These are phyloP conservation scores for Aristolochia contorta DNA, from an alignment of 164 flowering plant genomes.

Conservation along the genomic window DNA sequence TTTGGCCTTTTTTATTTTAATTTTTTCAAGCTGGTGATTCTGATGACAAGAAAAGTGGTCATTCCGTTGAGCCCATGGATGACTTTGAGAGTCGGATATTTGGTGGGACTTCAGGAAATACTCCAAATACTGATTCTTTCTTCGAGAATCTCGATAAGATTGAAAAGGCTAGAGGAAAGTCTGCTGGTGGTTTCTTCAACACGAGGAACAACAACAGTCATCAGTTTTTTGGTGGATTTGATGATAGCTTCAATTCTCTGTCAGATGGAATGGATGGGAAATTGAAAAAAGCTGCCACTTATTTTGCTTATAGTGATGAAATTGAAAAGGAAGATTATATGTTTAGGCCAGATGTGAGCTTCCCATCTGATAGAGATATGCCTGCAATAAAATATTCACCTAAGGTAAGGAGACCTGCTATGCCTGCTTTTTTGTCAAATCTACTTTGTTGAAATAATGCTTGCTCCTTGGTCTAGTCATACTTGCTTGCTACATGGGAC, in stretches of 20 bases:
- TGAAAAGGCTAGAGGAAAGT: constrained; percentile 24
- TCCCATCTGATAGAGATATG: constrained; percentile 5
- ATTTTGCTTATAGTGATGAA: constrained; percentile 48
- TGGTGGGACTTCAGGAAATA: constrained; percentile 25
- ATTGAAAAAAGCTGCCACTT: constrained; percentile 56
- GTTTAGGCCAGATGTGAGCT: constrained; percentile 49
- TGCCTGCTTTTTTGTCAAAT: too few relatives aligned
- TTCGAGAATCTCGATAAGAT: constrained; percentile 40
- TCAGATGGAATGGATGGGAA: constrained; percentile 70
- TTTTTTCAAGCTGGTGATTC: constrained; percentile 22
- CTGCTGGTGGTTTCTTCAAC: constrained; percentile 11
- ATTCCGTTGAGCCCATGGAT: constrained; percentile 42
- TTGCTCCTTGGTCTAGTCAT: too few relatives aligned
- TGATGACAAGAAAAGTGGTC: constrained; percentile 11
- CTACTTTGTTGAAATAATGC: too few relatives aligned
- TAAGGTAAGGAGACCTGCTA: constrained; percentile 29
- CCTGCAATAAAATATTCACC: constrained; percentile 27
- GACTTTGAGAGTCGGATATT: constrained; percentile 56
- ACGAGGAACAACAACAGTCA: constrained; percentile 7
- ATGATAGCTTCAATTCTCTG: constrained; percentile 38
- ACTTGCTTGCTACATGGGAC: too few relatives aligned
- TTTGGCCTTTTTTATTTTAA: background rate
- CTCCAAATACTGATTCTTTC: constrained; percentile 26
- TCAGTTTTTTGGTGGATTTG: constrained; percentile 24
- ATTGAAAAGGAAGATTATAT: constrained; percentile 34